phyloP scores from a whole-genome alignment of 1,139 yeast genomes.

The Lodderomyces elongisporus region DNA sequence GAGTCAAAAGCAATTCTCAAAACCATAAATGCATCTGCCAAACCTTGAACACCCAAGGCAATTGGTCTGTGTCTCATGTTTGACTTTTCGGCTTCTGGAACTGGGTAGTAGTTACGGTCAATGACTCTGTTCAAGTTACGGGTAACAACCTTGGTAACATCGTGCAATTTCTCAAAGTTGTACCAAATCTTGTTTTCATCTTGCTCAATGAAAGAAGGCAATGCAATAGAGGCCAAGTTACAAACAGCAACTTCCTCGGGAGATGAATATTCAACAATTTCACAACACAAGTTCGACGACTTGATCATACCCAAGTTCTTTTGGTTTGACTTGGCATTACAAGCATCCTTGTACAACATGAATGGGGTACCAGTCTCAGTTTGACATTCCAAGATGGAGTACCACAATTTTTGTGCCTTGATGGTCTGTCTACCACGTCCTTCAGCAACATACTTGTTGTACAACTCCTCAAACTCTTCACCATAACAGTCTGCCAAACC shows the following conservation, averaged over 20 bases:
- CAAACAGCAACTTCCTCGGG: conserved; percentile 91
- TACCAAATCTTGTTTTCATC: conserved; percentile 39
- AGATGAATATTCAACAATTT: conserved; percentile 81
- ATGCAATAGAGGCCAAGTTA: conserved; percentile 81
- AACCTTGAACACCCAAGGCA: conserved; percentile 62
- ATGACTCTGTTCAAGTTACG: conserved; percentile 53
- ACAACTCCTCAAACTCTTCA: conserved; percentile 69
- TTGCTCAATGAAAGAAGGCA: conserved; percentile 62
- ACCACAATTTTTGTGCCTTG: conserved; percentile 87
- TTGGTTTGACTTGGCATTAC: conserved; percentile 79
- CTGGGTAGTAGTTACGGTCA: conserved; percentile 54
- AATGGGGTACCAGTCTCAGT: conserved; percentile 93
- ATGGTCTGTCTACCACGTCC: conserved; percentile 67
- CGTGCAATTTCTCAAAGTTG: conserved; percentile 51
- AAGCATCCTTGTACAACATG: conserved; percentile 85
- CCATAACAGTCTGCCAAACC: conserved; percentile 79
- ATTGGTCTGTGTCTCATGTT: conserved; percentile 57
- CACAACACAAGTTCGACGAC: conserved; percentile 86
- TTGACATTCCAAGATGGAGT: conserved; percentile 80
- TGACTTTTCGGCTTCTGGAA: conserved; percentile 47
- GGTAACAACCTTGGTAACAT: conserved; percentile 49
- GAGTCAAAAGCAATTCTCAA: conserved; percentile 56
- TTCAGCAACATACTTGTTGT: conserved; percentile 66
- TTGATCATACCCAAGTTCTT: conserved; percentile 83
- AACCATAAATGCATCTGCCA: conserved; percentile 55